phyloP scores from a whole-genome alignment of 768 basidiomycete species.

The Xanthoconium stramineum region DNA sequence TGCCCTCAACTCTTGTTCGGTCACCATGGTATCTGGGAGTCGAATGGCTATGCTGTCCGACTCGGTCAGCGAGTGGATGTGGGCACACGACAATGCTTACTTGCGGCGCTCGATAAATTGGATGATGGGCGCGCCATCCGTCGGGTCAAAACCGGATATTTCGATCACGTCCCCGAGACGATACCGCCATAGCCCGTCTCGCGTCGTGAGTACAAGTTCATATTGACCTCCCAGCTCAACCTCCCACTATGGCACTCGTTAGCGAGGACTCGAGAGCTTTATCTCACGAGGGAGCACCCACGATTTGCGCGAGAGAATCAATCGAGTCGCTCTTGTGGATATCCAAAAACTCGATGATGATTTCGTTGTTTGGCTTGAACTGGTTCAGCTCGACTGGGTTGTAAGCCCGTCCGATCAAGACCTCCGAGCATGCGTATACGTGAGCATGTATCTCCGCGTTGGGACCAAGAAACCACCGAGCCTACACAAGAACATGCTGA shows the following conservation, averaged over 20 bases:
- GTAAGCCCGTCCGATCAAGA: slow-evolving; percentile 4
- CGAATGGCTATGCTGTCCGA: slow-evolving; percentile 4
- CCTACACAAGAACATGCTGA: not conserved
- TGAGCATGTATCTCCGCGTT: not conserved
- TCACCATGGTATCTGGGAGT: slow-evolving; percentile 10
- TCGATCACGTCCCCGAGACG: slow-evolving; percentile 4
- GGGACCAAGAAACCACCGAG: slow-evolving; percentile 13
- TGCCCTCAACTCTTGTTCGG: slow-evolving; percentile 9
- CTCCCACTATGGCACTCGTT: slow-evolving; percentile 17
- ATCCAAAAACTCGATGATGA: slow-evolving; percentile 18
- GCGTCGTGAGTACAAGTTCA: slow-evolving; percentile 17
- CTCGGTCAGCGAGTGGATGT: not conserved
- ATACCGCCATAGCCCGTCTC: slow-evolving; percentile 22
- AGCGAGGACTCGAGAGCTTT: not conserved
- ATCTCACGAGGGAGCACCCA: not conserved
- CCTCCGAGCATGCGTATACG: slow-evolving; percentile 7
- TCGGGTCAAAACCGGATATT: no score
- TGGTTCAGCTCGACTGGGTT: slow-evolving; percentile 5
- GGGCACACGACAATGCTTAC: not conserved
- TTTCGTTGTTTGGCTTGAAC: slow-evolving; percentile 1
- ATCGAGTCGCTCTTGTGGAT: slow-evolving; percentile 1
- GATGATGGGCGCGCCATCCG: not conserved
- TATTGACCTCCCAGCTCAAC: slow-evolving; percentile 12
- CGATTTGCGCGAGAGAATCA: not conserved
- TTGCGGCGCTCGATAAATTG: slow-evolving; percentile 15